A percentile compares a stretch with the other conserved stretches of the same genome.
These are phyloP conservation scores for Casaregolazyma suthepensis DNA, from an alignment of 1,139 yeast species.

Conservation along the genomic window DNA sequence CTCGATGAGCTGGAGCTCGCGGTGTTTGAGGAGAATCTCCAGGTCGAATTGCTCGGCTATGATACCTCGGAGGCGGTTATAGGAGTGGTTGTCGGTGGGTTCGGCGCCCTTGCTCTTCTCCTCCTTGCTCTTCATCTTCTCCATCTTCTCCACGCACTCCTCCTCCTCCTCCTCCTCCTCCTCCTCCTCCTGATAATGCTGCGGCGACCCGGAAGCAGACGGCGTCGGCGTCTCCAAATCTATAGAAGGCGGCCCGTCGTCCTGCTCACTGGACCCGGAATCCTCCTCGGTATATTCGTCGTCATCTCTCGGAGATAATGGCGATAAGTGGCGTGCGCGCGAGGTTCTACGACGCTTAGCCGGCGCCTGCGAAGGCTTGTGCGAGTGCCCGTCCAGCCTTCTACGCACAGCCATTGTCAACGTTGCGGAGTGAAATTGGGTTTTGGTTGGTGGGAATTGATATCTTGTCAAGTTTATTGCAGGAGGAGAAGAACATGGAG, in stretches of 20 bases:
- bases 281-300: neutral
- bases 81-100: neutral
- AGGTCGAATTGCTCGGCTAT: constrained; percentile 50
- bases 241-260: constrained; percentile 7
- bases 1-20: constrained; percentile 53
- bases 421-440: constrained; percentile 1
- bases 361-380: neutral
- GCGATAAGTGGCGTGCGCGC: neutral
- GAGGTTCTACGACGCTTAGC: constrained; percentile 1
- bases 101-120: neutral
- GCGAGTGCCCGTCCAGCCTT: neutral
- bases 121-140: neutral
- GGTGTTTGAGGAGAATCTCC: constrained; percentile 65
- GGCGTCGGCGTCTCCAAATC: constrained; percentile 14
- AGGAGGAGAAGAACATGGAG: neutral
- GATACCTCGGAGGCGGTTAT: constrained; percentile 19
- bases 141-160: neutral
- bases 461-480: neutral
- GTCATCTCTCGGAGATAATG: constrained; percentile 1
- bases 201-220: constrained; percentile 11
- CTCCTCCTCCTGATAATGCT: neutral
- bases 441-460: neutral
- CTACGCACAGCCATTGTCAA: constrained; percentile 5
- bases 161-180: constrained; percentile 1
- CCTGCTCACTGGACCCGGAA: neutral